Base-by-base conservation (phyloP, 257 asterid genomes). In the Plectranthus barbatus region DNA sequence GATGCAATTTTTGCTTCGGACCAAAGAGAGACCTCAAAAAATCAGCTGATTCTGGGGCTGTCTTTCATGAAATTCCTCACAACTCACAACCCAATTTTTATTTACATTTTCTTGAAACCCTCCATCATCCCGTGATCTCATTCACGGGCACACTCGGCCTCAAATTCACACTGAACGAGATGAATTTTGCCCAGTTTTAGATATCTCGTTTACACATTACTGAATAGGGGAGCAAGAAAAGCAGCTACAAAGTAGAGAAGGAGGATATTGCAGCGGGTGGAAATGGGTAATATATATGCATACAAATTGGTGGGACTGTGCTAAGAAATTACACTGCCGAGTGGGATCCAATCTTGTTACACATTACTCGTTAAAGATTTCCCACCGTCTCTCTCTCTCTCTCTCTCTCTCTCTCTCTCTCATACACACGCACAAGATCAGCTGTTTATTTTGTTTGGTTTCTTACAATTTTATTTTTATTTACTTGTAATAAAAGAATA, bases 321-420 rank as follows among this genome's bases (percentile, higher is more conserved):
- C 31, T 2, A 68, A 68, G 21, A 50, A 51, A 17, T 51, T 59
- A 24, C 41, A 40, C 62, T 60, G 60, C 48, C 55, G 18, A 58
- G 74, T 50, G 62, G 74, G 73, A 68, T 68, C 74, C 62, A 68
- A 68, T 68, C 68, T 60, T 18, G 60, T 29, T 39, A 68, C 47
- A 33, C 55, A 62, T 41, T 62, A 18, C 62, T 51, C 57, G 42
- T 37, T 47, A 17, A 42, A 26, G 55, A 68, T 40, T 57, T 51
- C 33, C 45, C 17, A 40, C 17, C 29, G 4, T n/a, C 31, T 26
- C 31, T 26, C 31, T 26, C 31, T 26, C 31, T 26, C 31, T 26
- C 31, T 26, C 63, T 56, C 62, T 54, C 60, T n/a, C 36, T 26
- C 31, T 26, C 31, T 26, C 31, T 26, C 31, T n/a, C n/a, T n/a